Conservation (phyloP, 768 basidiomycete genomes). For the Coprinopsis sp. region DNA sequence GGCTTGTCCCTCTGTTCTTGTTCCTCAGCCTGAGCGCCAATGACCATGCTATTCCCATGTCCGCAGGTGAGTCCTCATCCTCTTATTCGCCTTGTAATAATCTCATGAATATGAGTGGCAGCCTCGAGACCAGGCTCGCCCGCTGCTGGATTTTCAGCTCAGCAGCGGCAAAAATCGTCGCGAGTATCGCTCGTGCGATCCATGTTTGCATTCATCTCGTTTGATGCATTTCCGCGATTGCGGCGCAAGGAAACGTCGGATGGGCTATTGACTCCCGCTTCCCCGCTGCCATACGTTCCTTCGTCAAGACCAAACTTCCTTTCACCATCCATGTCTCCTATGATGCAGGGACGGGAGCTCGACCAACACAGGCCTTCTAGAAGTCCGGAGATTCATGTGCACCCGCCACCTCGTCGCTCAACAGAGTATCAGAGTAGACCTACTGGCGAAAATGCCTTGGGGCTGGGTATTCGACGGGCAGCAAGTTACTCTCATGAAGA, state of each 20-base stretch:
- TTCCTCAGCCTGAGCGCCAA: constrained; percentile 96
- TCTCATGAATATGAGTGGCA: constrained; percentile 13
- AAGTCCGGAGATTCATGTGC: constrained; percentile 33
- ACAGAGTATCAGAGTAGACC: constrained; percentile 17
- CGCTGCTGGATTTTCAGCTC: constrained; percentile 20
- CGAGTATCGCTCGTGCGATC: constrained; percentile 67
- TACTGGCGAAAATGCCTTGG: constrained; percentile 20
- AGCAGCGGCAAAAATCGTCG: constrained; percentile 11
- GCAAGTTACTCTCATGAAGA: constrained; percentile 14
- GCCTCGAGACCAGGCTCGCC: constrained; percentile 39
- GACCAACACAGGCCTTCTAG: constrained; percentile 25
- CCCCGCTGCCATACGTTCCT: constrained; percentile 35
- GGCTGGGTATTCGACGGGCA: constrained; percentile 19
- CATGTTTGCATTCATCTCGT: constrained; percentile 47
- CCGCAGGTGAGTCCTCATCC: constrained; percentile 39
- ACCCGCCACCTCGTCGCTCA: constrained; percentile 35
- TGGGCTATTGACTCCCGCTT: constrained; percentile 66
- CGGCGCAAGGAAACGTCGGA: constrained; percentile 52
- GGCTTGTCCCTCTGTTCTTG: constrained; percentile 86
- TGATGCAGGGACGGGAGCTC: constrained; percentile 27
- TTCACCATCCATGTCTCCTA: constrained; percentile 35
- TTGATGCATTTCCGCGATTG: constrained; percentile 36
- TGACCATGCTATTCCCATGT: constrained; percentile 86
- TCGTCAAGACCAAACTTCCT: constrained; percentile 29
- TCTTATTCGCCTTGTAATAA: background rate